Evolutionary conservation across 2,329 filamentous ascomycete genomes (phyloP).

Genomic region (Sporothrix schenckii): DNA sequence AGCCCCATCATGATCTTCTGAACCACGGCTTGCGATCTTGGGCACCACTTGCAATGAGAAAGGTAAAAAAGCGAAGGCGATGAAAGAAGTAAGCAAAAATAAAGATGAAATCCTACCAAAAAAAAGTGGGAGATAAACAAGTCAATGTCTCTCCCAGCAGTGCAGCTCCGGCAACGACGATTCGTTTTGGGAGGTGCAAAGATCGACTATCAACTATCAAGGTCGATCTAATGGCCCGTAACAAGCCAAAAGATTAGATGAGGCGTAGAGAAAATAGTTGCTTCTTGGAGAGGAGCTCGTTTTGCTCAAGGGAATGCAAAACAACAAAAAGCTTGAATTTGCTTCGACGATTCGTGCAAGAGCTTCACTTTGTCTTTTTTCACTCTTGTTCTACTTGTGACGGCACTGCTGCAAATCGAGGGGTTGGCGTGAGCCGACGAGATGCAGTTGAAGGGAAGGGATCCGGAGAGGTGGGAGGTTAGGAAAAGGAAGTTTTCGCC

Average conservation of each 20-base stretch:
- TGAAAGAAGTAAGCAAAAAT: neutral
- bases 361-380: neutral
- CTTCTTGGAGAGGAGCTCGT: neutral
- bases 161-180: conserved; percentile 22
- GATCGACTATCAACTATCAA: neutral
- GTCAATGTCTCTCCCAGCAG: conserved; percentile 87
- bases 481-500: neutral
- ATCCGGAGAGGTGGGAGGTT: neutral
- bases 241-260: neutral
- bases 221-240: neutral
- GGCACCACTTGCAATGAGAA: neutral
- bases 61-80: neutral
- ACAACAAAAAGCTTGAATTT: neutral
- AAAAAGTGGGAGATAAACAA: conserved; percentile 88
- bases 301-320: neutral
- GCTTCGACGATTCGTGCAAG: neutral
- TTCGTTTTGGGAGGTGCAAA: neutral
- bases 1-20: neutral
- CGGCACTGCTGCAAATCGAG: conserved; percentile 3
- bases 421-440: neutral
- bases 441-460: neutral
- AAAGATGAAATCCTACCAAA: conserved; percentile 55
- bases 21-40: neutral
- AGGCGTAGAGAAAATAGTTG: neutral
- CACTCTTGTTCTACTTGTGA: neutral